Evolutionary conservation across 2,329 filamentous ascomycete species (phyloP), one percentile per base, ranked within the genome.

Genomic region (Aspergillus hiratsukae): DNA sequence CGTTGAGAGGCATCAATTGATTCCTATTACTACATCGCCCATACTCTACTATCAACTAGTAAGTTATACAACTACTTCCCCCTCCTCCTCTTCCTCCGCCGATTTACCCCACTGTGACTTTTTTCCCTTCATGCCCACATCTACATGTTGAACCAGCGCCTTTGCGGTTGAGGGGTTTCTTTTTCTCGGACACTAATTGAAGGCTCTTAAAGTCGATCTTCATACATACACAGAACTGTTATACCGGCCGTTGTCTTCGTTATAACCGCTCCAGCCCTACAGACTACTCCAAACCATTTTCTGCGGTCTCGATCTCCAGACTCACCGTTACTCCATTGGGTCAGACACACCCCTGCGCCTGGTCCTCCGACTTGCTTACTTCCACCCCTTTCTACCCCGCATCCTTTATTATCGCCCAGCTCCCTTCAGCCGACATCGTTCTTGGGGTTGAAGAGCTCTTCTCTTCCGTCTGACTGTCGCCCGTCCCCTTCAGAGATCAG

Each of bases 331-430:
- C 31, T 37, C 31, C 17, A 37, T n/a, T 7, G 43, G 19, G 21
- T 46, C 43, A 25, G 19, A 35, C 27, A 27, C 1, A 23, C 8
- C 35, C 25, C 28, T 35, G 6, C 48, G 29, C 21, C 52, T 57
- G 49, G 14, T 53, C 49, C 25, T 41, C 52, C 56, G 54, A 57
- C 59, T 40, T 48, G 21, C 43, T 48, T 49, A 55, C 52, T 56
- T 58, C n/a, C 23, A 19, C 21, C 21, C 28, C 31, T 40, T 50
- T 57, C 58, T 63, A 60, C 58, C 59, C 60, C 56, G 59, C 58
- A 58, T 57, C 37, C 31, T 52, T 49, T 57, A 37, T 54, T 56
- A 25, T 48, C 41, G 25, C 31, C 45, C 49, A 51, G 49, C 53
- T 56, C 52, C 40, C 48, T 54, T 56, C 52, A 53, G 45, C 53